Percentiles rank a stretch among this genome's conserved stretches.
Evolutionary conservation across 2,329 filamentous ascomycete species (phyloP).

Genomic region (Aspergillus sp.): DNA sequence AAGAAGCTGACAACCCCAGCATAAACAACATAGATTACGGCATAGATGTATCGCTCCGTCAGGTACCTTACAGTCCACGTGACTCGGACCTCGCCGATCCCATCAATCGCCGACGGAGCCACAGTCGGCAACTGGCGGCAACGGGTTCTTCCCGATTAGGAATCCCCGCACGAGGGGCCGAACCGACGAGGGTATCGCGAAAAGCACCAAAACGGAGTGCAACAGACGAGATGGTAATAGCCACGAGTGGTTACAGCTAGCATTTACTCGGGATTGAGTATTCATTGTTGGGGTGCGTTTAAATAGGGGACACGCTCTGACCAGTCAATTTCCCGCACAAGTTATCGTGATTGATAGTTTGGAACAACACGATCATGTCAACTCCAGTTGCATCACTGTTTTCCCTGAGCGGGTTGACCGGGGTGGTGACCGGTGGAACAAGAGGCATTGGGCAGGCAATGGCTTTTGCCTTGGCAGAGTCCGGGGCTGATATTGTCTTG

Average conservation of each 20-base stretch:
- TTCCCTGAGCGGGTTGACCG: slow-evolving; percentile 36
- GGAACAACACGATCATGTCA: slow-evolving; percentile 13
- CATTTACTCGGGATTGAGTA: too few relatives aligned
- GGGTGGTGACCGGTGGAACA: slow-evolving; percentile 41
- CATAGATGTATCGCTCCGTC: too few relatives aligned
- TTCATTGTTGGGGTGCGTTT: too few relatives aligned
- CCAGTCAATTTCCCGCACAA: too few relatives aligned
- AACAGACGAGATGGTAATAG: not conserved
- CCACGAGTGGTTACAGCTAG: too few relatives aligned
- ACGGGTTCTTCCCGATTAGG: slow-evolving; percentile 6
- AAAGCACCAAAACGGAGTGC: not conserved
- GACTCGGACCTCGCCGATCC: not conserved
- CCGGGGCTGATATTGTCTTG: slow-evolving; percentile 40
- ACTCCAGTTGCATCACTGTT: slow-evolving; percentile 24
- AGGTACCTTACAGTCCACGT: too few relatives aligned
- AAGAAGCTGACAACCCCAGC: too few relatives aligned
- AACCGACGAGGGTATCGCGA: not conserved
- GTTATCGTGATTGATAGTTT: too few relatives aligned
- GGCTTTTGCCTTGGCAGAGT: slow-evolving; percentile 41
- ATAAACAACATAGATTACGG: too few relatives aligned
- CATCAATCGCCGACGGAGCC: slow-evolving; percentile 12
- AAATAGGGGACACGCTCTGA: too few relatives aligned
- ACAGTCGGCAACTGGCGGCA: slow-evolving; percentile 11
- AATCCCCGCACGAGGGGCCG: slow-evolving; percentile 1
- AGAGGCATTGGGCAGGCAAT: slow-evolving; percentile 42